Base-by-base conservation (phyloP, 2,329 filamentous ascomycete genomes). In the Nemania serpens region DNA sequence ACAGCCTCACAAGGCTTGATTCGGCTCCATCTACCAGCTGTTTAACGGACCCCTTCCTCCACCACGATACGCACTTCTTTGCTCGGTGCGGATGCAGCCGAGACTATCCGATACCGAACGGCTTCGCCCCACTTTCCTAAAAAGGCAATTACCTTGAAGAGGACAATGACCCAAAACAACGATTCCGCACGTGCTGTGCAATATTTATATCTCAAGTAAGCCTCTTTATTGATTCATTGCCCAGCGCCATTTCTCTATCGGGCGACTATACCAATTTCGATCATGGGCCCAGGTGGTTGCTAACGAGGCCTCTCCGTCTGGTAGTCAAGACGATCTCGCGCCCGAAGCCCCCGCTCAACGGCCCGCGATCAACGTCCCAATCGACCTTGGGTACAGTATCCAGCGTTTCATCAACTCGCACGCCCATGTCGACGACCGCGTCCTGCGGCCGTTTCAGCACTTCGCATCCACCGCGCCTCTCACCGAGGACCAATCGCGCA, bases 341-440 rank as follows among this genome's bases (percentile, higher is more conserved):
- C 13, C 63, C 13, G 63, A 64, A 49, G 20, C 33, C 45, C 56
- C 55, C 17, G 42, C 43, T 29, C 61, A 65, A 39, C 64, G 66
- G 9, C 68, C 70, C 1, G 47, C 50, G 1, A 46, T 73, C 42
- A 58, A 68, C 41, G 70, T 70, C 13, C 69, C 69, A 3, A 58
- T 61, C 18, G 70, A 73, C 37, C 45, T 65, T 9, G 55, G 60
- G n/a, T 73, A 73, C 56, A 71, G 62, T 49, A 45, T 73, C 45
- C 63, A 69, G 29, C 67, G 70, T n/a, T 73, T 66, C 55, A 49
- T 69, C 22, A 68, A 71, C 49, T 63, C 70, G 36, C 65, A 70
- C 18, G 59, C 62, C 15, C 70, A 71, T 43, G 57, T 63, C 9
- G 69, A 70, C 25, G 70, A 70, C 61, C 61, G 63, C n/a, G 20